Percentiles rank a stretch among this genome's conserved stretches.
Conservation (phyloP, 2,329 filamentous ascomycete species). For the Fusarium sororula region DNA sequence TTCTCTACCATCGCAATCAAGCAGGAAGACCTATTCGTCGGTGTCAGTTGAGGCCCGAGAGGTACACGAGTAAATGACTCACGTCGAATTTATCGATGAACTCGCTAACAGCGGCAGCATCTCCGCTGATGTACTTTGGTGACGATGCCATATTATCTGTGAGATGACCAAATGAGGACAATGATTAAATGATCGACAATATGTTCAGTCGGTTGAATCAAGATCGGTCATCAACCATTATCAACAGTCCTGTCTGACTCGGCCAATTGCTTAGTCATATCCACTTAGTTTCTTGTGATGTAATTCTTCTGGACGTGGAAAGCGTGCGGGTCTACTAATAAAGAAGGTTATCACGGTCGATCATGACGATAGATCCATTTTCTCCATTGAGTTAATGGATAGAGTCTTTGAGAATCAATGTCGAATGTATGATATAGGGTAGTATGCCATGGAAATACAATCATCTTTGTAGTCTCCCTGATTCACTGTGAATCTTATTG, state of each 20-base stretch:
- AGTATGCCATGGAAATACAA: neutral
- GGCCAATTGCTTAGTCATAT: constrained; percentile 25
- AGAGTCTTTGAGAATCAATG: neutral
- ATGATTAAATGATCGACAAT: neutral
- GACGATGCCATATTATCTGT: constrained; percentile 39
- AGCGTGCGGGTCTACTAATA: neutral
- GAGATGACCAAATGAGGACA: neutral
- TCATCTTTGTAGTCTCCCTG: neutral
- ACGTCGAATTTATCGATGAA: constrained; percentile 96
- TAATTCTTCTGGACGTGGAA: neutral
- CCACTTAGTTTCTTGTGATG: neutral
- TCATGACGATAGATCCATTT: neutral
- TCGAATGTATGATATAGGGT: constrained; percentile 2
- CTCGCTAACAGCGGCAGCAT: constrained; percentile 77
- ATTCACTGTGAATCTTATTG: neutral
- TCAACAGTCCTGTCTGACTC: neutral
- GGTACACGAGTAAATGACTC: constrained; percentile 52
- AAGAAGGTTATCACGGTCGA: neutral
- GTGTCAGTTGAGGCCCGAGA: neutral
- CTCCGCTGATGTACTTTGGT: constrained; percentile 79
- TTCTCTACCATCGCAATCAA: constrained; percentile 91
- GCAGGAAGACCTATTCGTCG: constrained; percentile 78
- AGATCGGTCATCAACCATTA: neutral
- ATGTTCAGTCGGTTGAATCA: neutral
- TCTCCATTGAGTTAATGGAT: too few species aligned